Conservation (phyloP, 1,139 yeast genomes). For the Citeromyces hawaiiensis region DNA sequence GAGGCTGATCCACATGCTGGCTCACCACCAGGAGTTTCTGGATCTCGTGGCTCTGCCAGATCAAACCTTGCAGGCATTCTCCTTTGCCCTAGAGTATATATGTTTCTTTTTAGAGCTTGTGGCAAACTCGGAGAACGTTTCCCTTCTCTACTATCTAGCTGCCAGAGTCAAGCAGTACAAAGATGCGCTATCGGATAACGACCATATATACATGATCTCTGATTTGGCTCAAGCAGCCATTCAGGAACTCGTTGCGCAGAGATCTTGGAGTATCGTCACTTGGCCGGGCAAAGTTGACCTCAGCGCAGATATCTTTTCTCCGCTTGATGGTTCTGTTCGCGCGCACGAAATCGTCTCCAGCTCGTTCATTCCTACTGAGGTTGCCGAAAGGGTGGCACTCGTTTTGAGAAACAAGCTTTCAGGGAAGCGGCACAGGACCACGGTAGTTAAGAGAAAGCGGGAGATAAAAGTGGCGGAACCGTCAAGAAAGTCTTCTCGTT, state of each 20-base stretch:
- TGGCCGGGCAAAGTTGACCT: conserved; percentile 73
- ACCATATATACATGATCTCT: conserved; percentile 48
- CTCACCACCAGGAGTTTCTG: conserved; percentile 62
- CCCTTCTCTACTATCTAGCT: conserved; percentile 63
- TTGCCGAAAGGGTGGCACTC: conserved; percentile 1
- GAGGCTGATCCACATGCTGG: conserved; percentile 53
- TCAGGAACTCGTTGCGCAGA: conserved; percentile 40
- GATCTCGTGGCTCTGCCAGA: conserved; percentile 20
- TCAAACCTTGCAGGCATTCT: conserved; percentile 5
- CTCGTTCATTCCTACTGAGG: conserved; percentile 33
- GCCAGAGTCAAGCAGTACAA: conserved; percentile 72
- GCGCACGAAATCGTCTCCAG: conserved; percentile 31
- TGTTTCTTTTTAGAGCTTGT: conserved; percentile 46
- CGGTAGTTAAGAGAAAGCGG: conserved; percentile 4
- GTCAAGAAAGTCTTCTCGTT: conserved; percentile 22
- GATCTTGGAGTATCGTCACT: conserved; percentile 59
- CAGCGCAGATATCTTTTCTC: conserved; percentile 50
- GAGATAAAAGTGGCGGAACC: conserved; percentile 10
- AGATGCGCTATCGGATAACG: conserved; percentile 32
- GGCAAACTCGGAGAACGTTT: conserved; percentile 54
- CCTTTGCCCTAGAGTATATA: conserved; percentile 37
- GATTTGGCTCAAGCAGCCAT: conserved; percentile 63
- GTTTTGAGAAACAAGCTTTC: not conserved
- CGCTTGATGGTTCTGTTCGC: conserved; percentile 33
- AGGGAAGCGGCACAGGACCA: conserved; percentile 3